These are phyloP conservation scores for Acacia acuminata DNA, from an alignment of 306 rosid species.

Conservation along the genomic window DNA sequence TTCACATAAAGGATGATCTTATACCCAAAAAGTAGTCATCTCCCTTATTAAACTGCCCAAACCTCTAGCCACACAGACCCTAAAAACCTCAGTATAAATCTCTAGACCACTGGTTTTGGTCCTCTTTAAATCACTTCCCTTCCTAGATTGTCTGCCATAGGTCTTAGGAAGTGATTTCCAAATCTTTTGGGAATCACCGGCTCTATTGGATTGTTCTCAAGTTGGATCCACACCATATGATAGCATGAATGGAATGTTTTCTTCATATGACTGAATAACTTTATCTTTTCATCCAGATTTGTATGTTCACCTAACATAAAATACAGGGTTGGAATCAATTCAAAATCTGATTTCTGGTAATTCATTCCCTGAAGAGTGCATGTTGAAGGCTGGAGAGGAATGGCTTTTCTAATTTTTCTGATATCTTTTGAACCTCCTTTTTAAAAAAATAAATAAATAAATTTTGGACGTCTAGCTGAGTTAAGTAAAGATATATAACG, in stretches of 20 bases:
- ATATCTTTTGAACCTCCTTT: not conserved
- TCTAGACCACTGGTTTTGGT: not conserved
- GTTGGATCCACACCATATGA: not conserved
- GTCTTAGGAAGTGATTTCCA: not conserved
- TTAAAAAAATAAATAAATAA: not conserved
- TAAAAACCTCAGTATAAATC: not conserved
- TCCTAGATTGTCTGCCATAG: not conserved
- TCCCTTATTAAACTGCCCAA: not conserved
- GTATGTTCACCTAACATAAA: constrained; percentile 1
- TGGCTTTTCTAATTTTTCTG: not conserved
- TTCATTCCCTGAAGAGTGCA: constrained; percentile 1
- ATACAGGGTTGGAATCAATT: constrained; percentile 15
- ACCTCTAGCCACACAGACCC: not conserved
- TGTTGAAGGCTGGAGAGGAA: constrained; percentile 3
- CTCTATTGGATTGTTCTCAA: not conserved
- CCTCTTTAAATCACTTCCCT: not conserved
- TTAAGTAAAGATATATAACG: no score
- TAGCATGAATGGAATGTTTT: not conserved
- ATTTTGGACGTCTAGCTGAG: not conserved
- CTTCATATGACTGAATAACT: not conserved
- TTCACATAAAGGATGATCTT: not conserved
- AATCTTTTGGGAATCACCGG: not conserved
- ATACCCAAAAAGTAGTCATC: not conserved
- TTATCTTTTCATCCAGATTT: not conserved
- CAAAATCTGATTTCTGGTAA: constrained; percentile 24